A percentile compares a stretch with the other conserved stretches of the same genome.
These are phyloP conservation scores for Lyophyllum atratum DNA, from an alignment of 768 basidiomycete genomes.

Conservation along the genomic window DNA sequence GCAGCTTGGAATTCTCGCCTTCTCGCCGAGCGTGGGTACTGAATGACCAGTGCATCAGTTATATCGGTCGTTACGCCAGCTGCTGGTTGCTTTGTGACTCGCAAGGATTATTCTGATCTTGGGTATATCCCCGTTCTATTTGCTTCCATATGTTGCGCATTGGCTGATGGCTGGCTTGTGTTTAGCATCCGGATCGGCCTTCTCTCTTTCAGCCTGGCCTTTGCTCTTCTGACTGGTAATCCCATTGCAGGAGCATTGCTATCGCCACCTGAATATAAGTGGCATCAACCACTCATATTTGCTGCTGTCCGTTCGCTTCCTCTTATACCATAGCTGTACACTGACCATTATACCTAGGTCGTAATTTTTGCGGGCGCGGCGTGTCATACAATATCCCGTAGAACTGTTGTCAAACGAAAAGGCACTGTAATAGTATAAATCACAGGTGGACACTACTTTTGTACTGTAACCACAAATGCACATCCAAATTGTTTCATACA, in stretches of 20 bases:
- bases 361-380: constrained; percentile 34
- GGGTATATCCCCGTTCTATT: constrained; percentile 28
- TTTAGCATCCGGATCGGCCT: constrained; percentile 47
- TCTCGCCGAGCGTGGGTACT: background rate
- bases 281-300: constrained; percentile 46
- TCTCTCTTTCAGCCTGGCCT: constrained; percentile 42
- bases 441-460: background rate
- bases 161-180: background rate
- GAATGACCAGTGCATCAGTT: constrained; percentile 25
- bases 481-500: background rate
- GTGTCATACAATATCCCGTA: constrained; percentile 34
- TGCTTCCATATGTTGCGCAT: background rate
- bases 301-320: constrained; percentile 36
- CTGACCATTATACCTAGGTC: constrained; percentile 21
- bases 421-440: constrained; percentile 19
- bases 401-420: constrained; percentile 30
- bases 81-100: constrained; percentile 39
- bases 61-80: constrained; percentile 42
- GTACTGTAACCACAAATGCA: background rate
- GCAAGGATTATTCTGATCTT: constrained; percentile 43
- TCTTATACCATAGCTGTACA: background rate
- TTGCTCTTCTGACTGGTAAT: constrained; percentile 50
- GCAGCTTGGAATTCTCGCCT: background rate
- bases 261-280: constrained; percentile 35
- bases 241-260: constrained; percentile 55